These are phyloP conservation scores for Rhizopogon vinicolor DNA, from an alignment of 768 basidiomycete species.

Conservation along the genomic window DNA sequence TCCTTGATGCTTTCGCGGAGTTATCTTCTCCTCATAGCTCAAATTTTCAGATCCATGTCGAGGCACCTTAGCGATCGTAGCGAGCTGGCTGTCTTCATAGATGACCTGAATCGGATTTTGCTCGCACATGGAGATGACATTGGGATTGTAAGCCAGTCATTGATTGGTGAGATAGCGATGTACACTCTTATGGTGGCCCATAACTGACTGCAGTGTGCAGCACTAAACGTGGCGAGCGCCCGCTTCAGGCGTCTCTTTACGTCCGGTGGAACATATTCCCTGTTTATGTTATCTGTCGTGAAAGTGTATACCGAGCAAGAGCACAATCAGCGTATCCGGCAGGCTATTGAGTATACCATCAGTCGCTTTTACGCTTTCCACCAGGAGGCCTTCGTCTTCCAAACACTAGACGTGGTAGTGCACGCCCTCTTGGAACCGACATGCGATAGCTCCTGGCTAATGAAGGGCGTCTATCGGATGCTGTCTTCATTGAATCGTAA, in stretches of 20 bases:
- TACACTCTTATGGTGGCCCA: neutral
- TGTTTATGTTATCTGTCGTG: conserved; percentile 71
- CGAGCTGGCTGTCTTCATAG: conserved; percentile 62
- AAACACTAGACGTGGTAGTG: conserved; percentile 59
- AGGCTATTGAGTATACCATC: conserved; percentile 66
- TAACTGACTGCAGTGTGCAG: conserved; percentile 30
- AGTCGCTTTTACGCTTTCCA: conserved; percentile 74
- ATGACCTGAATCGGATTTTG: conserved; percentile 68
- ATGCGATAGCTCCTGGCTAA: conserved; percentile 47
- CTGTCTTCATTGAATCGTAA: conserved; percentile 51
- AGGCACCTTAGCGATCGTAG: conserved; percentile 64
- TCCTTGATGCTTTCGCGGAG: conserved; percentile 66
- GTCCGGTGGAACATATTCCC: conserved; percentile 63
- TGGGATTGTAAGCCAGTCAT: conserved; percentile 68
- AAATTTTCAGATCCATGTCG: conserved; percentile 69
- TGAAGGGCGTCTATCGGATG: conserved; percentile 51
- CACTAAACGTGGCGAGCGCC: conserved; percentile 70
- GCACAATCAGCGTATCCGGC: conserved; percentile 49
- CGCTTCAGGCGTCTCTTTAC: conserved; percentile 75
- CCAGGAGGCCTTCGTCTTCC: conserved; percentile 69
- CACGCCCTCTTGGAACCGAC: conserved; percentile 47
- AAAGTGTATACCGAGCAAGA: conserved; percentile 67
- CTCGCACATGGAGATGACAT: conserved; percentile 67
- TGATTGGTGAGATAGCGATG: conserved; percentile 51
- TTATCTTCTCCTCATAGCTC: conserved; percentile 61